These are phyloP conservation scores for Nemania bipapillata DNA, from an alignment of 2,329 filamentous ascomycete species.

Conservation along the genomic window DNA sequence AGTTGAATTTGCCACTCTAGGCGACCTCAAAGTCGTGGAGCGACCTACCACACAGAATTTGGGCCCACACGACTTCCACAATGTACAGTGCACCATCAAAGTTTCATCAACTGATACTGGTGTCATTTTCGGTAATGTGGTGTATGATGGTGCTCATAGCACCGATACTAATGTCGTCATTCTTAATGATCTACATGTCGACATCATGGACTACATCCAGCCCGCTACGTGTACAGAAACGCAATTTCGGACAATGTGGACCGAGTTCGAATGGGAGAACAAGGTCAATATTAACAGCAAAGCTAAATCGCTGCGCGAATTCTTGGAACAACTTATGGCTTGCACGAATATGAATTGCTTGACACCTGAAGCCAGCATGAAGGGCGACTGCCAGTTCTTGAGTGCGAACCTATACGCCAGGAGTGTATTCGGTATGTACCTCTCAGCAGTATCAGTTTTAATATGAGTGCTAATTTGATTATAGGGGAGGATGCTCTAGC, in stretches of 20 bases:
- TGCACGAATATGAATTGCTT: slow-evolving; percentile 99
- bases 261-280: slow-evolving; percentile 99
- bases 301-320: slow-evolving; percentile 88
- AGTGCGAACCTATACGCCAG: slow-evolving; percentile 96
- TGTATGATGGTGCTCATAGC: slow-evolving; percentile 92
- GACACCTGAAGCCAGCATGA: slow-evolving; percentile 93
- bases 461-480: slow-evolving; percentile 35
- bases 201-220: slow-evolving; percentile 99
- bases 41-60: slow-evolving; percentile 95
- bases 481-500: slow-evolving; percentile 96
- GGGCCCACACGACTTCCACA: slow-evolving; percentile 94
- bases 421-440: slow-evolving; percentile 92
- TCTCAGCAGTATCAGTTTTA: slow-evolving; percentile 6
- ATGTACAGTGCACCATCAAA: slow-evolving; percentile 98
- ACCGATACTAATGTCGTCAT: slow-evolving; percentile 97
- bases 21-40: slow-evolving; percentile 97
- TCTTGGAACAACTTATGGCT: slow-evolving; percentile 93
- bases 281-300: slow-evolving; percentile 99
- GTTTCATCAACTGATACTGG: slow-evolving; percentile 97
- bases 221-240: slow-evolving; percentile 96
- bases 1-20: slow-evolving; percentile 97
- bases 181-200: slow-evolving; percentile 95
- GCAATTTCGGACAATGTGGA: slow-evolving; percentile 99
- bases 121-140: slow-evolving; percentile 98
- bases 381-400: slow-evolving; percentile 97